Evolutionary conservation across 1,284 basidiomycete genomes (phyloP), one percentile per base, ranked within the genome.

Genomic region (Rhodotorula sp.): DNA sequence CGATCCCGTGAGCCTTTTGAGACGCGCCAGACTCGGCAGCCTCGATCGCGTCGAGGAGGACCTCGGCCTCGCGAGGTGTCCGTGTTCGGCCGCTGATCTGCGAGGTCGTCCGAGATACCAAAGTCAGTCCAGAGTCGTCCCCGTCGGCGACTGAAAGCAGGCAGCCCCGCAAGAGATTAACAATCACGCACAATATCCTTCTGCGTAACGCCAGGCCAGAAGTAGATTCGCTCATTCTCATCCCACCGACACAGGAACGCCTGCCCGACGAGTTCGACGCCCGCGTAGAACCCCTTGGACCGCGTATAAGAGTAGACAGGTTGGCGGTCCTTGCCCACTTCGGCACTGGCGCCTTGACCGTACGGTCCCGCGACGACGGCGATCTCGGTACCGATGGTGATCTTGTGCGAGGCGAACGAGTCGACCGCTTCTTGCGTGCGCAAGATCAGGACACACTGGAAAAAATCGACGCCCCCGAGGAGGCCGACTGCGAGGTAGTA

Each of bases 1-100:
- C 76, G 55, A 55, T 64, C 42, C 78, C 81, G 51, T 75, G 76
- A 12, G 77, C 75, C 14, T 79, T 79, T 70, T 86, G 85, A 0
- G 85, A 84, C 20, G 76, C 72, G n/a, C 85, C 85, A 0, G 80
- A 77, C 67, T 84, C 84, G n/a, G 85, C 84, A 64, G 84, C 84
- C 15, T 79, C 70, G 8, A 86, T 77, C 0, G 84, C 83, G 15
- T 78, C 54, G 60, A 81, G 78, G 10, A 86, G 79, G 1, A 78
- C 69, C 17, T 79, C 80, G 1, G 82, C 83, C 72, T 83, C 81
- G 4, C 75, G 78, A 0, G 85, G 85, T 4, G 82, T 78, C 7
- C 79, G 71, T 45, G 82, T 83, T 72, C 82, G 82, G 24, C 83
- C 83, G 54, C 67, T 71, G 48, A 62, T 53, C 57, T 62, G 29